These are phyloP conservation scores for Cupressus sempervirens DNA, from an alignment of 75 land plant genomes.

Conservation along the genomic window DNA sequence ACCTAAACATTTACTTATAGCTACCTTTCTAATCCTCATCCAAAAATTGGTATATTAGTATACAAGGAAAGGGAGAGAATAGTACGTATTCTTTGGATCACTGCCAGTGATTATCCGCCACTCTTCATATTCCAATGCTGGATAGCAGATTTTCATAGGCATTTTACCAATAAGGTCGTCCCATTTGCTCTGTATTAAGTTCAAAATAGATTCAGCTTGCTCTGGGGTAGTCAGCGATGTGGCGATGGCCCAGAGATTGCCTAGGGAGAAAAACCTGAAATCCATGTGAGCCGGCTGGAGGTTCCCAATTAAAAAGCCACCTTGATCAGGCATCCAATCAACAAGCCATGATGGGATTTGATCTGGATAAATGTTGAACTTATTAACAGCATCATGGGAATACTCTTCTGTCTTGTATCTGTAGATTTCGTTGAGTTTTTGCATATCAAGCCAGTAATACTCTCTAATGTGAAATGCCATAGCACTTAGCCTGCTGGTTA, in stretches of 20 bases:
- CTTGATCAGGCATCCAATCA: slow-evolving; percentile 78
- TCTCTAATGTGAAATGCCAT: slow-evolving; percentile 76
- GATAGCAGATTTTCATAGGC: slow-evolving; percentile 78
- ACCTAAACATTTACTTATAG: neutral
- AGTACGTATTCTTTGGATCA: slow-evolving; percentile 88
- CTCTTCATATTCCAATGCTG: slow-evolving; percentile 71
- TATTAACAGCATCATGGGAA: slow-evolving; percentile 72
- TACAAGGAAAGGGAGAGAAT: neutral
- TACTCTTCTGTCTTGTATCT: slow-evolving; percentile 85
- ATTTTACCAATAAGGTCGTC: slow-evolving; percentile 64
- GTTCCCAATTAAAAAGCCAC: slow-evolving; percentile 79
- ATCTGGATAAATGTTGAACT: slow-evolving; percentile 85
- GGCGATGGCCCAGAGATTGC: slow-evolving; percentile 72
- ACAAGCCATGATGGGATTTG: slow-evolving; percentile 74
- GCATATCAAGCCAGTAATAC: slow-evolving; percentile 80
- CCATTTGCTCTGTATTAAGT: slow-evolving; percentile 76
- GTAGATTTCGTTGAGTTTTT: slow-evolving; percentile 80
- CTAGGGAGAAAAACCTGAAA: slow-evolving; percentile 79
- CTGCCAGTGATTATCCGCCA: slow-evolving; percentile 90
- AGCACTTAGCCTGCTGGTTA: slow-evolving; percentile 73
- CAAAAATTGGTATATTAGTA: neutral
- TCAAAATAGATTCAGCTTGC: slow-evolving; percentile 56
- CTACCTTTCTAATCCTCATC: neutral
- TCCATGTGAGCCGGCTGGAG: slow-evolving; percentile 93
- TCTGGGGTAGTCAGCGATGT: slow-evolving; percentile 64